A percentile compares a stretch with the other conserved stretches of the same genome.
phyloP scores from a whole-genome alignment of 257 asterid genomes.

The Lithospermum erythrorhizon region DNA sequence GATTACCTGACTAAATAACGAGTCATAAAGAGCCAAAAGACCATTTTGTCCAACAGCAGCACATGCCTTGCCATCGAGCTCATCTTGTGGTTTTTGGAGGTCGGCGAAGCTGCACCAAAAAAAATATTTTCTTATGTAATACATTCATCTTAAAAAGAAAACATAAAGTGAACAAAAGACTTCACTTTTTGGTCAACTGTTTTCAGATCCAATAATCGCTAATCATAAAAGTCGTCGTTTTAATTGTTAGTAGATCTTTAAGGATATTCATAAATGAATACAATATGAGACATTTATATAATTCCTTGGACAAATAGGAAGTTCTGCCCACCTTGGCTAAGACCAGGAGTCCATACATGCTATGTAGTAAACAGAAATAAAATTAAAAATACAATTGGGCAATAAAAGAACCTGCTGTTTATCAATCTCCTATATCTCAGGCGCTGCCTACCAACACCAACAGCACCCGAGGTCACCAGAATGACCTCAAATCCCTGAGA shows the following conservation, averaged over 20 bases:
- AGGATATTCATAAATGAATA: background rate
- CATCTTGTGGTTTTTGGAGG: conserved; percentile 95
- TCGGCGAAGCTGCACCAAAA: conserved; percentile 65
- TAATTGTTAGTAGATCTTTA: background rate
- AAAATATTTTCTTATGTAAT: background rate
- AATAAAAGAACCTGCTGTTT: conserved; percentile 62
- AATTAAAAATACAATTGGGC: background rate
- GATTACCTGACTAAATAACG: conserved; percentile 78
- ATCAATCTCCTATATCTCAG: conserved; percentile 66
- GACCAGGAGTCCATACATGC: background rate
- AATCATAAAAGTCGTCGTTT: background rate
- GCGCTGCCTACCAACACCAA: conserved; percentile 94
- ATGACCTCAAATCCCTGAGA: conserved; percentile 80
- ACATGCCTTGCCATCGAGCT: conserved; percentile 97
- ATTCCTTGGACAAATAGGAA: no score
- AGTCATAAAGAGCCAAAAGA: conserved; percentile 92
- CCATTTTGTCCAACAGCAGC: conserved; percentile 99
- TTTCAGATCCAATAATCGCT: background rate
- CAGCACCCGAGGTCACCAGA: conserved; percentile 96
- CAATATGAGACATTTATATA: background rate
- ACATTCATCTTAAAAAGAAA: background rate
- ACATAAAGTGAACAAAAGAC: background rate
- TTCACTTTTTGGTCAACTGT: no score
- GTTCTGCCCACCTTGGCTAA: background rate
- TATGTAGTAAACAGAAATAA: background rate